phyloP scores from a whole-genome alignment of 2,329 filamentous ascomycete genomes.

The Thielaviopsis cerberus region DNA sequence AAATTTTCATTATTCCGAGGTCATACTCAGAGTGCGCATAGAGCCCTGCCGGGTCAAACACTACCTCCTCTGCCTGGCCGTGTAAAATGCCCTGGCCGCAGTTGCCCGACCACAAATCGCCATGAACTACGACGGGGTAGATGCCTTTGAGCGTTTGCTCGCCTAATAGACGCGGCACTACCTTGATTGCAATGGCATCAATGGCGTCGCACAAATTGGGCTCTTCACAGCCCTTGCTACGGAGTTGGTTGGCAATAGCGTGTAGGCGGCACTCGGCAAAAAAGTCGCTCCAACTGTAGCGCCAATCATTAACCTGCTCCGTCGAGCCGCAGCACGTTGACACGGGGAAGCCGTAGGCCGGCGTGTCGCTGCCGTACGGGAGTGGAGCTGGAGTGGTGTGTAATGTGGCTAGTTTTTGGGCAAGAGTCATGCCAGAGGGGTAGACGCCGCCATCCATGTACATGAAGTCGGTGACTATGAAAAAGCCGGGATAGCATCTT shows the following conservation, averaged over 20 bases:
- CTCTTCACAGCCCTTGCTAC: constrained; percentile 18
- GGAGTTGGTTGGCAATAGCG: constrained; percentile 26
- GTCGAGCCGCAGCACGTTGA: constrained; percentile 77
- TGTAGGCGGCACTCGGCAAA: constrained; percentile 60
- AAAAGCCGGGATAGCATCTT: constrained; percentile 32
- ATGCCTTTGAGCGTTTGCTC: constrained; percentile 46
- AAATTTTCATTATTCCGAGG: constrained; percentile 89
- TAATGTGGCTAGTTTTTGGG: constrained; percentile 57
- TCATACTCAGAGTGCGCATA: constrained; percentile 85
- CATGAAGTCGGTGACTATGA: constrained; percentile 63
- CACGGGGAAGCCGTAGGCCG: constrained; percentile 67
- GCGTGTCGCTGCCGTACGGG: constrained; percentile 33
- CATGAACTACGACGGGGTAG: constrained; percentile 67
- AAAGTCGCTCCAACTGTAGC: constrained; percentile 63
- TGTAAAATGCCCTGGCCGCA: constrained; percentile 46
- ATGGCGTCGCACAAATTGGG: constrained; percentile 39
- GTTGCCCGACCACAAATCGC: constrained; percentile 89
- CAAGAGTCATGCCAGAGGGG: constrained; percentile 39
- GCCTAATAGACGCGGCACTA: constrained; percentile 62
- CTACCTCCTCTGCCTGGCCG: constrained; percentile 44
- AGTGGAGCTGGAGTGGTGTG: constrained; percentile 58
- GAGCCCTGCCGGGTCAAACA: constrained; percentile 64
- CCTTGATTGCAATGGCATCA: constrained; percentile 39
- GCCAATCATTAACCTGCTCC: constrained; percentile 59
- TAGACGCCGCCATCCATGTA: constrained; percentile 33